A percentile compares a stretch with the other conserved stretches of the same genome.
These are phyloP conservation scores for Lathyrus tuberosus DNA, from an alignment of 306 rosid species.

Conservation along the genomic window DNA sequence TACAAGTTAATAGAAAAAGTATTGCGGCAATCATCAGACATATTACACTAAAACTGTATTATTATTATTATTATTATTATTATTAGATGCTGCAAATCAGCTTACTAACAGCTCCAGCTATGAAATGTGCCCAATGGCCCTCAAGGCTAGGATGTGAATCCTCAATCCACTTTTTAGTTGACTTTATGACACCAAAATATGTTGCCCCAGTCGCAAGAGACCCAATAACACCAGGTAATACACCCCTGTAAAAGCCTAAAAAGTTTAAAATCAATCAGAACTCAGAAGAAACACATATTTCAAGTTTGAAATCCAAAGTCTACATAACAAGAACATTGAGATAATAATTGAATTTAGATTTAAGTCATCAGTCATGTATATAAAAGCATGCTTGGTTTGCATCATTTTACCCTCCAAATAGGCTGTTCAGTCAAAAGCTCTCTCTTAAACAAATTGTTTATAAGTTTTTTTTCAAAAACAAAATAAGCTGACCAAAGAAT, in stretches of 20 bases:
- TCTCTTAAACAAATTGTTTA: neutral
- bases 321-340: constrained; percentile 5
- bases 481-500: constrained; percentile 17
- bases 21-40: constrained; percentile 26
- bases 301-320: constrained; percentile 30
- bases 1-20: neutral
- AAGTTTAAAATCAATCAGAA: constrained; percentile 34
- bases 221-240: constrained; percentile 78
- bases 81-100: constrained; percentile 35
- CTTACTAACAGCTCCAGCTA: constrained; percentile 94
- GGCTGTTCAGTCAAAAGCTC: constrained; percentile 4
- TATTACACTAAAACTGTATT: constrained; percentile 15
- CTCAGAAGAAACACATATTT: constrained; percentile 16
- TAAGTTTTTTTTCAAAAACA: constrained; percentile 18
- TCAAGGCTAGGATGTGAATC: constrained; percentile 76
- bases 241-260: constrained; percentile 87
- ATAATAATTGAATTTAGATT: neutral
- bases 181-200: constrained; percentile 88
- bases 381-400: constrained; percentile 24
- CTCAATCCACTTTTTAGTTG: constrained; percentile 90
- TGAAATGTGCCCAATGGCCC: constrained; percentile 92
- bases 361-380: neutral
- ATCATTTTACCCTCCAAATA: constrained; percentile 16
- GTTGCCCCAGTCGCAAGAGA: constrained; percentile 98
- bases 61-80: too few species aligned